Evolutionary conservation across 805 yeast genomes (phyloP).

Genomic region (Yamadazyma tumulicola): DNA sequence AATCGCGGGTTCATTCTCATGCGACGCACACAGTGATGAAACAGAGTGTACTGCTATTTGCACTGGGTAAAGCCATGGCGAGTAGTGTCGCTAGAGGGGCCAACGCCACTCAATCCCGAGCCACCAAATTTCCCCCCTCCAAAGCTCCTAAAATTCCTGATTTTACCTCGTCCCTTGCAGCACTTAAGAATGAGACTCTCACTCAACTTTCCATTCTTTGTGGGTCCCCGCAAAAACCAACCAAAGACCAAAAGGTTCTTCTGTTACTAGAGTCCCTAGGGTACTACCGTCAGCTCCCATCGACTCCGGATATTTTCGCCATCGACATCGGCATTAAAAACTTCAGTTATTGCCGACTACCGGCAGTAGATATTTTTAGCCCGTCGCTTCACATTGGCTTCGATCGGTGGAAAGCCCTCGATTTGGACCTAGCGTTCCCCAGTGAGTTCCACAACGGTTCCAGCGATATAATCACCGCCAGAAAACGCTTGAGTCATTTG

Average conservation of each 20-base stretch:
- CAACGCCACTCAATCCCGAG: too few relatives aligned
- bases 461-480: conserved; percentile 6
- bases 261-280: conserved; percentile 6
- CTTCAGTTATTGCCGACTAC: conserved; percentile 33
- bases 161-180: too few relatives aligned
- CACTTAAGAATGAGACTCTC: conserved; percentile 8
- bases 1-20: too few relatives aligned
- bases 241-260: conserved; percentile 11
- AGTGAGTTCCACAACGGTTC: conserved; percentile 3
- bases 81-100: too few relatives aligned
- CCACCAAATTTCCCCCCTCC: too few relatives aligned
- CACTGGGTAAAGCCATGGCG: too few relatives aligned
- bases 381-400: conserved; percentile 8
- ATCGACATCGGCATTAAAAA: conserved; percentile 42
- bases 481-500: conserved; percentile 10
- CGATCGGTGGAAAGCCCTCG: conserved; percentile 14
- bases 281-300: conserved; percentile 8
- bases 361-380: conserved; percentile 1
- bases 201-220: conserved; percentile 15
- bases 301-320: conserved; percentile 19
- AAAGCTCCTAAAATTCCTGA: too few relatives aligned
- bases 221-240: conserved; percentile 18
- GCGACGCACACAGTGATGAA: too few relatives aligned
- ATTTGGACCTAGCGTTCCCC: conserved; percentile 10
- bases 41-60: too few relatives aligned